Evolutionary conservation across 2,329 filamentous ascomycete genomes (phyloP).

Genomic region (Mariannaea elegans): DNA sequence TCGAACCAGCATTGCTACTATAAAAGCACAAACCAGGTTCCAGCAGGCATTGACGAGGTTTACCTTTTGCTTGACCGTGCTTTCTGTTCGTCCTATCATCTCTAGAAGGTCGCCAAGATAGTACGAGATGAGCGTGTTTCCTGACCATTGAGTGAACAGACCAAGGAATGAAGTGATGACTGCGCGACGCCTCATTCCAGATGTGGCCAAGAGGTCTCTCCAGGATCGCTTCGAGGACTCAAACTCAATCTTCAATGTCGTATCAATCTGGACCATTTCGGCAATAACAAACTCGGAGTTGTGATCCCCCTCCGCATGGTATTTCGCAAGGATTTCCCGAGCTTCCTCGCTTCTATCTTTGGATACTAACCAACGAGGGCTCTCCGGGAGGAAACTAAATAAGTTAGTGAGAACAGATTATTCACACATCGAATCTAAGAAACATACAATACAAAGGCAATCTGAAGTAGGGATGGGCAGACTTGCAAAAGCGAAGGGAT

Average conservation of each 20-base stretch:
- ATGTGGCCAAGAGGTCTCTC: slow-evolving; percentile 34
- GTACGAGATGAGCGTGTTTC: slow-evolving; percentile 43
- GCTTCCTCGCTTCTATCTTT: slow-evolving; percentile 35
- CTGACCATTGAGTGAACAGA: slow-evolving; percentile 40
- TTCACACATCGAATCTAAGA: too few species aligned
- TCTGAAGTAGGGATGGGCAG: slow-evolving; percentile 35
- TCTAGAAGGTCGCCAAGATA: slow-evolving; percentile 49
- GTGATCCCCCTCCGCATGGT: slow-evolving; percentile 27
- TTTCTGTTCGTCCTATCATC: slow-evolving; percentile 54
- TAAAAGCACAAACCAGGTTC: slow-evolving; percentile 53
- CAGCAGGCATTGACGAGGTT: slow-evolving; percentile 56
- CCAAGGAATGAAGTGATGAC: slow-evolving; percentile 39
- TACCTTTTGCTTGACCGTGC: slow-evolving; percentile 55
- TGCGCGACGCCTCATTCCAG: slow-evolving; percentile 40
- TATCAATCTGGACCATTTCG: slow-evolving; percentile 30
- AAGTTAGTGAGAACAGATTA: not conserved
- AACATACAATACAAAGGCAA: slow-evolving; percentile 8
- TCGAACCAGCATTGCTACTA: slow-evolving; percentile 53
- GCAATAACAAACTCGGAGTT: slow-evolving; percentile 23
- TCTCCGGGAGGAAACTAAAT: slow-evolving; percentile 24
- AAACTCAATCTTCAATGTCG: slow-evolving; percentile 29
- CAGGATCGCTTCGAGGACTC: slow-evolving; percentile 26
- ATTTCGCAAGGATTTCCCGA: slow-evolving; percentile 21
- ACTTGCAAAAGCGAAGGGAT: slow-evolving; percentile 56
- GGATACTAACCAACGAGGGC: slow-evolving; percentile 33